A percentile compares a stretch with the other conserved stretches of the same genome.
Evolutionary conservation across 2,329 filamentous ascomycete genomes (phyloP).

Genomic region (Xylariaceae sp.): DNA sequence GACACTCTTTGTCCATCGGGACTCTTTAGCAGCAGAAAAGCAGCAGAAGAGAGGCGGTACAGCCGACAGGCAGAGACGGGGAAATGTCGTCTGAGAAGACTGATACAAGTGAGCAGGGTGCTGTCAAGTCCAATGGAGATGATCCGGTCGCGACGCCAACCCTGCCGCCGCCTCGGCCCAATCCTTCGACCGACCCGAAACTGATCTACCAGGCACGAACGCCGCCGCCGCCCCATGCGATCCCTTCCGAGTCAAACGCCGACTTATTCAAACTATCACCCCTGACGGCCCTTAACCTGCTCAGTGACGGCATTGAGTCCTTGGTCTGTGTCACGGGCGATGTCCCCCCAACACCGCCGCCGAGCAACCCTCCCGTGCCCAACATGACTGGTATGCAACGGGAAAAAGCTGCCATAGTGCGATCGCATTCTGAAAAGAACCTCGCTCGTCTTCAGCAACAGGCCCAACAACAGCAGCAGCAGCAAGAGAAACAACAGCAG

Average conservation of each 20-base stretch:
- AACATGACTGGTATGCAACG: constrained; percentile 59
- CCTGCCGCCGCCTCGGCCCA: constrained; percentile 36
- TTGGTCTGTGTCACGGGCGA: constrained; percentile 71
- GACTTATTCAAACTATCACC: constrained; percentile 71
- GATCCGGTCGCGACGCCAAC: constrained; percentile 25
- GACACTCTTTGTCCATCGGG: not conserved
- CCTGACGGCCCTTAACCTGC: constrained; percentile 68
- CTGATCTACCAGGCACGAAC: constrained; percentile 32
- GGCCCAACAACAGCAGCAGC: constrained; percentile 6
- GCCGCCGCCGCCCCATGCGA: constrained; percentile 41
- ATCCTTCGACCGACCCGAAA: constrained; percentile 36
- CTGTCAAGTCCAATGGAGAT: constrained; percentile 9
- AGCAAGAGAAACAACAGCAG: not conserved
- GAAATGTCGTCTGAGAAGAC: constrained; percentile 11
- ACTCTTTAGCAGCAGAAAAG: not conserved
- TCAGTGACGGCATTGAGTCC: constrained; percentile 66
- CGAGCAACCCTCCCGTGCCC: constrained; percentile 57
- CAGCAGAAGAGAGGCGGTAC: not conserved
- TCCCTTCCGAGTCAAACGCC: constrained; percentile 42
- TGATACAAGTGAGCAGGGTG: constrained; percentile 9
- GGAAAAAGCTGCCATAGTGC: constrained; percentile 56
- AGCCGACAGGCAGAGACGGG: not conserved
- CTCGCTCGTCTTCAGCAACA: constrained; percentile 39
- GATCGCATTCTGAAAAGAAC: constrained; percentile 53
- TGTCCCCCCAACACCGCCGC: constrained; percentile 72